Base-by-base conservation (phyloP, 1,284 basidiomycete species). In the Ustilago trichophora region DNA sequence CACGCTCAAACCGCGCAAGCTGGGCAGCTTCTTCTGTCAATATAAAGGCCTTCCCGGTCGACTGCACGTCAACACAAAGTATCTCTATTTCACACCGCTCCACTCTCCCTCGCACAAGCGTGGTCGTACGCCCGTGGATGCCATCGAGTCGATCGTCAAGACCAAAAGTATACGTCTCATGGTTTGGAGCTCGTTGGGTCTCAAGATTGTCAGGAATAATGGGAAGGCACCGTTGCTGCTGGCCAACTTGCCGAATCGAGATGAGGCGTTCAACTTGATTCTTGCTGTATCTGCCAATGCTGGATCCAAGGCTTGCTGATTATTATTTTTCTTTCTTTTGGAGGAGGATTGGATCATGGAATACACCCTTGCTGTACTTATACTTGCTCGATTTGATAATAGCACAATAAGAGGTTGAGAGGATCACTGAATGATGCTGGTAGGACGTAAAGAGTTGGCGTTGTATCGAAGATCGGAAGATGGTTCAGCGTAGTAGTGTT, bases 11-110 rank as follows among this genome's bases (percentile, higher is more conserved):
- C 75, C 73, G 12, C 54, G 67, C 35, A 80, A 80, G 53, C 56
- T 81, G 2, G 78, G 77, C 33, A 72, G 67, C 53, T 81, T 80
- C 63, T 73, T 80, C 60, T 81, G 79, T 53, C 79, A 80, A 53
- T 73, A 77, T 47, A 71, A 72, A 43, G 75, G 75, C 27, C 54
- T 80, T 6, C 79, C 79, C 6, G 78, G 78, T 21, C 72, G 77
- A 18, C 32, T 80, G 48, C 68, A 75, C 40, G 63, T 80, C 42
- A 80, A 78, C 41, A 71, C 72, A 12, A 52, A 58, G 38, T 66
- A 69, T 24, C 45, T 77, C 45, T 80, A 80, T 54, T 80, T 80
- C 48, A 66, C 73, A 9, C 71, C 73, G 15, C 53, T 81, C 9
- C 76, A 77, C 37, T 73, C 70, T n/a, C 72, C 69, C 10, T 35